These are phyloP conservation scores for Metarhizium album DNA, from an alignment of 2,329 filamentous ascomycete genomes.

Conservation along the genomic window DNA sequence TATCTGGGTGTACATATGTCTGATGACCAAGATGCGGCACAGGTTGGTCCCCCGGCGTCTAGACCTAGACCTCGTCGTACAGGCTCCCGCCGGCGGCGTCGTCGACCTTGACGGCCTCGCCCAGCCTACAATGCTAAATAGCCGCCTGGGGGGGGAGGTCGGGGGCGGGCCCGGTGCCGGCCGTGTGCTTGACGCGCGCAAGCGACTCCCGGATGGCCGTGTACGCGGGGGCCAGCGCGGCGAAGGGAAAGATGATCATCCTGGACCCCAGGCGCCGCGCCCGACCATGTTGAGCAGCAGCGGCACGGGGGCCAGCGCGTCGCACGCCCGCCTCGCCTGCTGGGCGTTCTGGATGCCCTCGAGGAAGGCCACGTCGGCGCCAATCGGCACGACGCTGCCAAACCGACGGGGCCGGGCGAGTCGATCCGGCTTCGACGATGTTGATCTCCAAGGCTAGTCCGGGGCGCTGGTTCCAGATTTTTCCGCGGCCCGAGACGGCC, in stretches of 20 bases:
- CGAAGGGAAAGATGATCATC: constrained; percentile 47
- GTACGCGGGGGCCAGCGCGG: constrained; percentile 36
- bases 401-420: too few species aligned
- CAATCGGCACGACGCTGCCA: too few species aligned
- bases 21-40: too few species aligned
- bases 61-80: constrained; percentile 3
- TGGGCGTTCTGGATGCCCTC: constrained; percentile 45
- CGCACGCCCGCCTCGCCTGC: constrained; percentile 35
- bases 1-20: too few species aligned
- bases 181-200: constrained; percentile 25
- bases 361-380: constrained; percentile 50
- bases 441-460: too few species aligned
- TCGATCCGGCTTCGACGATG: too few species aligned
- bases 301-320: constrained; percentile 36
- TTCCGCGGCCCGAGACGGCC: too few species aligned
- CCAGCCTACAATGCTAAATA: constrained; percentile 42
- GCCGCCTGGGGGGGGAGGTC: constrained; percentile 32
- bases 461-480: too few species aligned
- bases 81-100: constrained; percentile 7
- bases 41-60: background rate
- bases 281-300: constrained; percentile 48
- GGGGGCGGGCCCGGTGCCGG: constrained; percentile 24
- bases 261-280: constrained; percentile 47
- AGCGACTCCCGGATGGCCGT: constrained; percentile 28
- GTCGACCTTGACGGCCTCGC: constrained; percentile 38